Evolutionary conservation across 306 rosid species (phyloP), one percentile per base, ranked within the genome.

Genomic region (Acmispon strigosus): DNA sequence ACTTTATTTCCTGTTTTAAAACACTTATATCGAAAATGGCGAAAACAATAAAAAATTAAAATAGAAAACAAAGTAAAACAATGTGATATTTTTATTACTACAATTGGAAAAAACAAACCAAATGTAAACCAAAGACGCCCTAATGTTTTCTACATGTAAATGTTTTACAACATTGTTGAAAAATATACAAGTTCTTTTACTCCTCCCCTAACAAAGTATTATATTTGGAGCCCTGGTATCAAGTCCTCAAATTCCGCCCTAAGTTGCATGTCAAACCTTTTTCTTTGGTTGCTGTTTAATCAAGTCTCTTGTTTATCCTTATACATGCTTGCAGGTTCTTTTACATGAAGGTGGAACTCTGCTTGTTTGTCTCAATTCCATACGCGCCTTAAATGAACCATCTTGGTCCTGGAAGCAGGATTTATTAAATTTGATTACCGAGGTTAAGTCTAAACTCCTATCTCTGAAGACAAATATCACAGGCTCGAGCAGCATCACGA

Each of bases 331-430:
- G 80, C 87, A 94, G 97, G 99, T 94, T 64, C 99, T 91, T 61
- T 85, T 91, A 69, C 99, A 94, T 16, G 99, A 94, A 82, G 99
- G 96, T 10, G 99, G 99, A 68, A 91, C 99, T 42, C 89, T 94
- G 60, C 89, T 91, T 52, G 99, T 94, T 15, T 94, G 99, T 73
- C 92, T 91, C 69, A 94, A 94, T 77, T 91, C 99, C 48, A 76
- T 94, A 78, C 96, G 99, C 10, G 97, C 86, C 70, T 81, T 94
- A 42, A 85, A 85, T 68, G 81, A 86, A 18, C 99, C 99, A 15
- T 60, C 92, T 44, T 89, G 99, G 97, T 89, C 92, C 27, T 94
- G 96, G 96, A 87, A 76, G 77, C 95, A 83, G 36, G 97, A 91
- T 69, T 27, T 91, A 7, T 52, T 53, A 45, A 68, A 77, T 61